A percentile compares a stretch with the other conserved stretches of the same genome.
phyloP scores from a whole-genome alignment of 306 rosid species.

The Sechiopsis laciniata region DNA sequence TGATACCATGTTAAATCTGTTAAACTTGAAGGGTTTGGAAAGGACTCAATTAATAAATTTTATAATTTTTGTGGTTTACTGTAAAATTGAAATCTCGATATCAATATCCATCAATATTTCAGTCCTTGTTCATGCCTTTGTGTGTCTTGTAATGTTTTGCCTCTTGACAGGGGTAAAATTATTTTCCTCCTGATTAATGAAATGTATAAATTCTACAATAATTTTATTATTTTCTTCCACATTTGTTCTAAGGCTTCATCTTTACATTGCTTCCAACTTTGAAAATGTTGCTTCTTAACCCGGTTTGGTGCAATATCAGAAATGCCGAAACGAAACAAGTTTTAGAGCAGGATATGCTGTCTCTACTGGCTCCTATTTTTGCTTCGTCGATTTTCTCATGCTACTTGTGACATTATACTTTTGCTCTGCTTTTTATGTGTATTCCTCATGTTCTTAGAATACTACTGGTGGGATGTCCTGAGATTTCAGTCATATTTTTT shows the following conservation, averaged over 20 bases:
- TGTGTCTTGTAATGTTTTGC: neutral
- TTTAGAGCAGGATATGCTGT: neutral
- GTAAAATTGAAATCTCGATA: neutral
- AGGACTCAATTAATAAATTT: neutral
- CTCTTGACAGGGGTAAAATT: neutral
- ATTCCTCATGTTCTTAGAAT: neutral
- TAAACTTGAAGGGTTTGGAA: neutral
- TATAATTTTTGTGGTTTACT: neutral
- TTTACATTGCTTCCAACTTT: neutral
- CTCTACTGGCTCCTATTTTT: neutral
- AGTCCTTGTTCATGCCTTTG: slow-evolving; percentile 3
- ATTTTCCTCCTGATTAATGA: neutral
- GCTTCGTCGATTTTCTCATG: neutral
- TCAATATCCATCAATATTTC: neutral
- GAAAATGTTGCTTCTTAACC: neutral
- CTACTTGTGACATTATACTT: neutral
- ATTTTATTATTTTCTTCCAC: neutral
- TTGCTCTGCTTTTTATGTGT: slow-evolving; percentile 7
- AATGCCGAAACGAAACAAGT: slow-evolving; percentile 4
- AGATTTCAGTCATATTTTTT: neutral
- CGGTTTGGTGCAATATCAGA: neutral
- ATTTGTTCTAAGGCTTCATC: slow-evolving; percentile 3
- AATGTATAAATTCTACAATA: neutral
- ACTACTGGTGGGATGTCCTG: neutral
- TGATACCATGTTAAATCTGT: neutral